Evolutionary conservation across 768 basidiomycete genomes (phyloP), one percentile per base, ranked within the genome.

Genomic region (Hygrophoropsis aurantiaca): DNA sequence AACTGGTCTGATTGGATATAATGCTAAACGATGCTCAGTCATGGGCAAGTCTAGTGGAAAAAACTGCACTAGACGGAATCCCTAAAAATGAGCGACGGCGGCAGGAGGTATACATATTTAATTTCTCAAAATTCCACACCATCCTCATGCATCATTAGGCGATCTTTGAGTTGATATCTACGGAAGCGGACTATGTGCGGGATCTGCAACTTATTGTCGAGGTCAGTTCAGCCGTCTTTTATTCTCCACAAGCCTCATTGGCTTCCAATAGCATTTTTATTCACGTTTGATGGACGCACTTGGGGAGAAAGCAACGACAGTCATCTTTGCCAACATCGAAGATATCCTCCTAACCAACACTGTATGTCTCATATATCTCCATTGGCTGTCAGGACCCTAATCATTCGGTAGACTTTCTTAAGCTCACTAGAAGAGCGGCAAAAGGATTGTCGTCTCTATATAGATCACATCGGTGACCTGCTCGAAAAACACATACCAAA

Each of bases 161-260:
- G 0, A 95, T 97, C 42, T 98, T 97, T 55, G 95, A 99, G 68
- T 75, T 98, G 43, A 95, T 98, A 55, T 78, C 78, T 5, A 98
- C 95, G 0, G 95, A 99, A 64, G 78, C 75, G 7, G 81, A 88
- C 0, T 99, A 97, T 58, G 92, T 97, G 37, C 79, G 92, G 19
- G 90, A 94, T 62, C 66, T 97, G 23, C 95, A 99, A 59, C 75
- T 95, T 25, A 84, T 94, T 50, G 91, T 97, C 16, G 89, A 90
- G 79, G 94, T 90, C 48, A 39, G 75, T 41, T 30, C 6, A 20
- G 20, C 10, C 47, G 15, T 40, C 5, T 4, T 36, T 26, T 9
- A 16, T 11, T 18, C 7, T 33, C n/a, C 35, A 10, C 19, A 27
- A 7, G 43, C n/a, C 42, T 4, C 11, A 23, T 36, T 26, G 58